These are phyloP conservation scores for Avicennia marina DNA, from an alignment of 257 asterid species.

Conservation along the genomic window DNA sequence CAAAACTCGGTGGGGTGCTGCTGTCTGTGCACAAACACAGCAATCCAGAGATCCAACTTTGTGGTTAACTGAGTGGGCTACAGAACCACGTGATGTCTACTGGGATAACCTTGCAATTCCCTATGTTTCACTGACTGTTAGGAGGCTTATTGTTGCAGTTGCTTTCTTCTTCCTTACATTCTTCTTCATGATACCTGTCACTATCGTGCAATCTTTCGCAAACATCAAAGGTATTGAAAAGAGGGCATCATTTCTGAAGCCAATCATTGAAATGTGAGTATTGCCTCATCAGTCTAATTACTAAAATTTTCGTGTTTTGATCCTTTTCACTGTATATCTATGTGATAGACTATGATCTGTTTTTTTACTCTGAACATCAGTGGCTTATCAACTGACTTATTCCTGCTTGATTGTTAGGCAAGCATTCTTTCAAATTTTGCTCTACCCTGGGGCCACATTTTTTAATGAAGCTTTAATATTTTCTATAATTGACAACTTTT, in stretches of 20 bases:
- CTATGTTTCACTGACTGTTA: constrained; percentile 68
- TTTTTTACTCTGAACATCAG: not conserved
- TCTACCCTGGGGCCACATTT: not conserved
- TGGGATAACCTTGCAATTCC: constrained; percentile 91
- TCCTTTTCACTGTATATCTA: not conserved
- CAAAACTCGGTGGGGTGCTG: constrained; percentile 90
- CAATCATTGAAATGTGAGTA: constrained; percentile 63
- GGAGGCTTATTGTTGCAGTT: constrained; percentile 69
- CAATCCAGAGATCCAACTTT: constrained; percentile 80
- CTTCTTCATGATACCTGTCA: constrained; percentile 81
- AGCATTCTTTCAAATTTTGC: too few relatives aligned
- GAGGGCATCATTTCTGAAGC: constrained; percentile 55
- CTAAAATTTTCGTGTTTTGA: not conserved
- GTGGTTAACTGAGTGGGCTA: constrained; percentile 94
- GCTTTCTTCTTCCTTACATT: constrained; percentile 90
- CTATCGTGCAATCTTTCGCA: constrained; percentile 89
- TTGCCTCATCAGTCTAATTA: constrained; percentile 4
- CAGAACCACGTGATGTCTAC: constrained; percentile 87
- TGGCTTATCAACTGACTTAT: not conserved
- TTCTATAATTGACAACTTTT: too few relatives aligned
- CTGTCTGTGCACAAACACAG: constrained; percentile 90
- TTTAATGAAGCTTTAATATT: too few relatives aligned
- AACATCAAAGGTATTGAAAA: constrained; percentile 75
- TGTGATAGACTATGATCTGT: not conserved
- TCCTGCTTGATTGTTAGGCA: not conserved